These are phyloP conservation scores for Alternaria sp. DNA, from an alignment of 2,329 filamentous ascomycete genomes.

Conservation along the genomic window DNA sequence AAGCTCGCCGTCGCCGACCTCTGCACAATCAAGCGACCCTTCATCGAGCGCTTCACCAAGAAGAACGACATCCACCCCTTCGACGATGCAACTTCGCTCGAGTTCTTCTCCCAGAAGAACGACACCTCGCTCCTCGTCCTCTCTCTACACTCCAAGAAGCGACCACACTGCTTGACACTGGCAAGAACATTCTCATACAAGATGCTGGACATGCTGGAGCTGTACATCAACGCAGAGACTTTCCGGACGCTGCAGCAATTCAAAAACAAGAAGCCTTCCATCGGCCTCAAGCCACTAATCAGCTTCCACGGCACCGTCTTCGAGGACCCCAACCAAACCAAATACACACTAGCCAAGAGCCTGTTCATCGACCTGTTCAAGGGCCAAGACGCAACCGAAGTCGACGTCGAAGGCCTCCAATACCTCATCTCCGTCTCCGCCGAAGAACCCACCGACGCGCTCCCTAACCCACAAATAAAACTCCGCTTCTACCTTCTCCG, in stretches of 20 bases:
- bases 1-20: conserved; percentile 87
- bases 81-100: conserved; percentile 83
- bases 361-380: conserved; percentile 91
- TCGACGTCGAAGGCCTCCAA: conserved; percentile 94
- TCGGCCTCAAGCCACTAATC: conserved; percentile 88
- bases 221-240: conserved; percentile 77
- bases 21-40: conserved; percentile 80
- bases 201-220: conserved; percentile 92
- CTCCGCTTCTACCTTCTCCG: conserved; percentile 84
- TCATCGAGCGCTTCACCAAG: conserved; percentile 91
- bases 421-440: conserved; percentile 85
- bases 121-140: conserved; percentile 87
- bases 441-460: conserved; percentile 59
- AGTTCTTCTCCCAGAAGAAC: conserved; percentile 97
- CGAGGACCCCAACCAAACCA: conserved; percentile 78
- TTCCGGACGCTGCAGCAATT: conserved; percentile 76
- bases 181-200: conserved; percentile 84
- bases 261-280: conserved; percentile 66
- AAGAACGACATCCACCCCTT: conserved; percentile 97
- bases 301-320: conserved; percentile 89
- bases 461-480: conserved; percentile 58
- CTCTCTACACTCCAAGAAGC: conserved; percentile 87
- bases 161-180: conserved; percentile 87
- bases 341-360: conserved; percentile 85
- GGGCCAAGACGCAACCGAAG: conserved; percentile 77